Conservation (phyloP, 2,329 filamentous ascomycete species). For the Stachybotrys echinatus region DNA sequence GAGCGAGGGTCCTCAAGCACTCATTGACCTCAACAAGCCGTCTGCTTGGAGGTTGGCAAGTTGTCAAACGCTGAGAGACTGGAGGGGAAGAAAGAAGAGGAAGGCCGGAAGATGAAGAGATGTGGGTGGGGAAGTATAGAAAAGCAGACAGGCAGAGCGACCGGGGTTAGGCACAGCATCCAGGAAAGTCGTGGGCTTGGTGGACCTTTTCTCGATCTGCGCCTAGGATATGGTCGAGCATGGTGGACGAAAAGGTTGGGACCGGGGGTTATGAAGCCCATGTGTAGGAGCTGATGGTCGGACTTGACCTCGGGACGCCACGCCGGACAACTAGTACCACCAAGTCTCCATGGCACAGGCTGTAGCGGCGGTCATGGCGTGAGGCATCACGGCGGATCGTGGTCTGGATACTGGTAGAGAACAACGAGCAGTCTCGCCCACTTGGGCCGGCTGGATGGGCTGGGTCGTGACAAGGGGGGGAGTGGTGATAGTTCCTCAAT, state of each 20-base stretch:
- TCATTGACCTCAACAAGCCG: constrained; percentile 1
- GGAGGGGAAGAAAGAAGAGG: constrained; percentile 1
- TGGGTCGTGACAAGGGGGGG: not conserved
- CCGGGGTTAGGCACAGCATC: not conserved
- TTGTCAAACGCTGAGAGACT: constrained; percentile 1
- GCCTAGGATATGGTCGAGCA: not conserved
- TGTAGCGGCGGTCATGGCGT: not conserved
- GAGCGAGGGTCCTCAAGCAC: constrained; percentile 3
- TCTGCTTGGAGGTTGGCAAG: not conserved
- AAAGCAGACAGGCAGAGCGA: not conserved
- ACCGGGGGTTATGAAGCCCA: not conserved
- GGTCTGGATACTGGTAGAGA: not conserved
- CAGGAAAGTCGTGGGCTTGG: not conserved
- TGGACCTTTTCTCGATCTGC: not conserved
- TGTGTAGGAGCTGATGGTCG: not conserved
- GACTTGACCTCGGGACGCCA: not conserved
- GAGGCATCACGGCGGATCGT: not conserved
- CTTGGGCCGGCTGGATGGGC: not conserved
- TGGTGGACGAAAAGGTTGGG: not conserved
- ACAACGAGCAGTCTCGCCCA: not conserved
- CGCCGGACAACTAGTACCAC: not conserved
- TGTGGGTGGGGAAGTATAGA: not conserved
- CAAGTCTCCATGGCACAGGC: not conserved
- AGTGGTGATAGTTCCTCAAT: constrained; percentile 1
- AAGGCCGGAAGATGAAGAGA: not conserved